Base-by-base conservation (phyloP, 176 grass and related monocot species). In the Oryza meyeriana region DNA sequence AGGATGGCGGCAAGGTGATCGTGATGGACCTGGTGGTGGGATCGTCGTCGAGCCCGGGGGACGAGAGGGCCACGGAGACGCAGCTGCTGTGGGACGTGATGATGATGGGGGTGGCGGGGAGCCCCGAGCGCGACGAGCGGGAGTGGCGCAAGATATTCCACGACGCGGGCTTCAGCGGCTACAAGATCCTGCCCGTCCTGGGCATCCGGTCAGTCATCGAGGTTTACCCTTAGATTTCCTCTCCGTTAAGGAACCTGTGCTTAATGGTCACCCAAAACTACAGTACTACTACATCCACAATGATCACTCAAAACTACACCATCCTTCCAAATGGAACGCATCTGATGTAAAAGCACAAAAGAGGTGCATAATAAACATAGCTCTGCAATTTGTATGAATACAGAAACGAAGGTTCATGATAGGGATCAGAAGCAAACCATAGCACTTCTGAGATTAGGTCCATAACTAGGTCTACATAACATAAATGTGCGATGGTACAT, bases 11-110 rank as follows among this genome's bases (percentile, higher is more conserved):
- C 31, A 92, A 77, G 66, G 87, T 88, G 66, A 88, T 97, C 75
- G 79, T 97, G 47, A 67, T 97, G n/a, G 91, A 97, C 6, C 83
- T 91, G 18, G 84, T 94, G 62, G 72, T 85, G 33, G 82, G 83
- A 42, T 42, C 40, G 40, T 12, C 40, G 4, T 82, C 59, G n/a
- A 71, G 50, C 29, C 38, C 58, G 45, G 69, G 9, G 4, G 67
- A 83, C 30, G 47, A 34, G 25, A 88, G 52, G 81, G 33, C 72
- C 30, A 79, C 27, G 4, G 89, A 92, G 75, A 88, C 57, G 13
- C 69, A 89, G 80, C 71, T 97, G 12, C 13, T 91, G 9, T 92
- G 78, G 66, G 91, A 88, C 75, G 61, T 91, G 11, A 61, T 80
- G 38, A 86, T 91, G 94, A 88, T 94, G 81, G 11, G 70, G 2